Base-by-base conservation (phyloP, 1,284 basidiomycete genomes). In the Inonotus obliquus region DNA sequence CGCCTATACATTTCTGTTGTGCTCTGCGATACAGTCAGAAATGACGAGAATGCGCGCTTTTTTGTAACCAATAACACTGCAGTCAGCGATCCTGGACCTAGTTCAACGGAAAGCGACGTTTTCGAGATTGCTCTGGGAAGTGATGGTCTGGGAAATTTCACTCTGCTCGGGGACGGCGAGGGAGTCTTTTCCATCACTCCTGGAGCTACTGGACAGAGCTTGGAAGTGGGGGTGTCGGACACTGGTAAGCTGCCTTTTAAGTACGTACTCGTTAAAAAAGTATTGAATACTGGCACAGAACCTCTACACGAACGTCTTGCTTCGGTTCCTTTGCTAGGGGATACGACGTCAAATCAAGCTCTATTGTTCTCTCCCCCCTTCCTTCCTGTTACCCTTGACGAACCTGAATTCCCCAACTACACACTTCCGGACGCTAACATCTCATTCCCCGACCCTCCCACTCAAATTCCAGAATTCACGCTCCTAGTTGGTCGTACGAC, bases 341-440 rank as follows among this genome's bases (percentile, higher is more conserved):
- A 95, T 69, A 87, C 90, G 1, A 92, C 91, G 0, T 77, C 84
- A 1, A 87, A 85, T 59, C 83, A 88, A 68, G 88, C 83, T 0
- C 74, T 95, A n/a, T 69, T 94, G 13, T 92, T 91, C 72, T 94
- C 92, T 0, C 83, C 85, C 0, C 72, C 84, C 0, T 83, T 88
- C 55, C 72, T 76, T 19, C 67, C 71, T 4, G 66, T 69, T 13
- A 67, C 58, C 32, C 47, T 70, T 1, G 57, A 66, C 0, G 70
- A 77, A 55, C 89, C 89, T 0, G 74, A 74, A 11, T 95, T 84
- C 69, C 92, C 92, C 7, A 93, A 94, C 69, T 95, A 92, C 71
- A 89, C 88, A 0, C 80, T 95, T 0, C 85, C 88, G 1, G 66
- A 76, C 0, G 83, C 86, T 0, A 83, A 86, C 66, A 68, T 81